phyloP scores from a whole-genome alignment of 768 basidiomycete genomes.

The Amanita phalloides region DNA sequence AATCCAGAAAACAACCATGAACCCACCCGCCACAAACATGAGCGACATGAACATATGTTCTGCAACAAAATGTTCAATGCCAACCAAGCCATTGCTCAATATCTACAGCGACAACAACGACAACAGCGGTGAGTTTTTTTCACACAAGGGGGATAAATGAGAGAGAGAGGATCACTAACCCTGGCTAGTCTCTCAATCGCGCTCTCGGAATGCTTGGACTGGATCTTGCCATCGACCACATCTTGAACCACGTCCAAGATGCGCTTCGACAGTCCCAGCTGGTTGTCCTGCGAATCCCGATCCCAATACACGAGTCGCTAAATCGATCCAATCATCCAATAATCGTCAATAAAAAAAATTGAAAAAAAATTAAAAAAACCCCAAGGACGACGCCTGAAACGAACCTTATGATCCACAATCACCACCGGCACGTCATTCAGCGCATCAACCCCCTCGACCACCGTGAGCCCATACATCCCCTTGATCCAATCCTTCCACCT shows the following conservation, averaged over 20 bases:
- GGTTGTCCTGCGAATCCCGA: conserved; percentile 40
- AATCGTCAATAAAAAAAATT: too few relatives aligned
- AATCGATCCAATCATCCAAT: too few relatives aligned
- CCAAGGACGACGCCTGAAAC: conserved; percentile 9
- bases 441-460: conserved; percentile 9
- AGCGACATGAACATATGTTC: conserved; percentile 23
- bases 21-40: conserved; percentile 10
- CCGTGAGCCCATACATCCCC: conserved; percentile 73
- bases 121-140: not conserved
- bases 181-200: conserved; percentile 53
- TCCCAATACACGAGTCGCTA: conserved; percentile 69
- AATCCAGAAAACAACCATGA: not conserved
- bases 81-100: conserved; percentile 28
- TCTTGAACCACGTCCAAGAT: conserved; percentile 66
- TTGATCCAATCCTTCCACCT: conserved; percentile 87
- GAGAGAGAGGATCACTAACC: conserved; percentile 25
- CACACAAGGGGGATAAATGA: not conserved
- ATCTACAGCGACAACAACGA: conserved; percentile 16
- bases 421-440: conserved; percentile 41
- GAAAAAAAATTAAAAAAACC: too few relatives aligned
- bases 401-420: conserved; percentile 74
- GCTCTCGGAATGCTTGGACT: conserved; percentile 60
- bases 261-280: conserved; percentile 43
- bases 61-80: conserved; percentile 25
- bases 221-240: conserved; percentile 37